Conservation (phyloP, 2,329 filamentous ascomycete species). For the Pleomassaria siparia region DNA sequence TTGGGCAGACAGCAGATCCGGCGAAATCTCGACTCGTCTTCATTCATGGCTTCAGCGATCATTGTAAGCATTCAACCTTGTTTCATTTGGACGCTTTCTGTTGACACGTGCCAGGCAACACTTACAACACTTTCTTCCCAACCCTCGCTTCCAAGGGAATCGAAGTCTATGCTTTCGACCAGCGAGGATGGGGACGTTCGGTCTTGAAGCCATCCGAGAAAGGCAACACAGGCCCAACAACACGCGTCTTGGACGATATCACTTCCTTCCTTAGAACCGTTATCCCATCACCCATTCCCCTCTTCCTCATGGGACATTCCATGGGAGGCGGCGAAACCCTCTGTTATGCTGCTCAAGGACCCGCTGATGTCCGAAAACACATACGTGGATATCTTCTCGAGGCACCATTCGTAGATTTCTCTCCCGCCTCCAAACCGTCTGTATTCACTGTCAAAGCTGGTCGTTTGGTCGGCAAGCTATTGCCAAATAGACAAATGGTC, state of each 20-base stretch:
- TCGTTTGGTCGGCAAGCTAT: conserved; percentile 64
- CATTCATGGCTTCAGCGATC: conserved; percentile 89
- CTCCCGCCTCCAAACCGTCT: conserved; percentile 65
- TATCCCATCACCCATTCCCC: conserved; percentile 56
- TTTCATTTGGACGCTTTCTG: too few relatives aligned
- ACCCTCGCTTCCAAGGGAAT: conserved; percentile 71
- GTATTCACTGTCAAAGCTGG: conserved; percentile 65
- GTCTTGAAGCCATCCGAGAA: conserved; percentile 62
- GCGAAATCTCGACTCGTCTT: conserved; percentile 74
- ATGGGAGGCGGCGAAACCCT: conserved; percentile 86
- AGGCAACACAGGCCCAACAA: conserved; percentile 74
- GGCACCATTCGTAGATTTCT: conserved; percentile 76
- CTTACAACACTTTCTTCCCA: conserved; percentile 75
- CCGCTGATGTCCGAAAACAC: conserved; percentile 55
- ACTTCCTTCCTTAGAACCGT: conserved; percentile 70
- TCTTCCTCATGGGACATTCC: conserved; percentile 87
- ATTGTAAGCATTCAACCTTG: conserved; percentile 50
- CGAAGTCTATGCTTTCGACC: conserved; percentile 76
- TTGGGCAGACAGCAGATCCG: conserved; percentile 54
- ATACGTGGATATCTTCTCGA: conserved; percentile 76
- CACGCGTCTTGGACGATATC: conserved; percentile 74
- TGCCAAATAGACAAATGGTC: conserved; percentile 68
- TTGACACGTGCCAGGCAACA: conserved; percentile 56
- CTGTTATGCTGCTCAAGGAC: conserved; percentile 55
- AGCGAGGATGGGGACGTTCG: conserved; percentile 83